A percentile compares a stretch with the other conserved stretches of the same genome.
These are phyloP conservation scores for Calonectria pteridis DNA, from an alignment of 2,329 filamentous ascomycete genomes.

Conservation along the genomic window DNA sequence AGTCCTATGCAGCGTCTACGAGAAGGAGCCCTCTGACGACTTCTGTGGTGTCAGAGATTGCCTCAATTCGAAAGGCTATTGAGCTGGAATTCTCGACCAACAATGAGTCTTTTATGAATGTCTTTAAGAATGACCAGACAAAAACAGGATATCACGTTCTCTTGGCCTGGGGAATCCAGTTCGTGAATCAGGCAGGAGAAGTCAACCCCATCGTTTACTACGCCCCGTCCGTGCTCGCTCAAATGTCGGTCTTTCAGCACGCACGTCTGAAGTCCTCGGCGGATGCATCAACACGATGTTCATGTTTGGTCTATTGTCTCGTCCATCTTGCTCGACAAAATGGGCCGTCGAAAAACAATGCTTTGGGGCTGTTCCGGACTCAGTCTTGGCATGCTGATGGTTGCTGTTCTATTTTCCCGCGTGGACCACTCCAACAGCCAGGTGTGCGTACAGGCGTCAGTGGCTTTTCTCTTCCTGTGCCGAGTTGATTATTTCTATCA, in stretches of 20 bases:
- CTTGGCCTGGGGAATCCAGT: neutral
- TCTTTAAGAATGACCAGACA: neutral
- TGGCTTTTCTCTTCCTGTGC: neutral
- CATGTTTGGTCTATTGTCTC: neutral
- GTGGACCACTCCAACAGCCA: neutral
- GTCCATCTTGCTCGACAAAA: neutral
- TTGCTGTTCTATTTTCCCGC: neutral
- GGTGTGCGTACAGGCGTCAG: neutral
- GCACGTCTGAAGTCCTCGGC: neutral
- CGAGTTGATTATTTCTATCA: too few relatives aligned
- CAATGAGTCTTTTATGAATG: neutral
- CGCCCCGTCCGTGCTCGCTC: neutral
- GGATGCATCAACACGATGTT: constrained; percentile 5
- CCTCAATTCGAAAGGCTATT: neutral
- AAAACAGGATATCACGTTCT: neutral
- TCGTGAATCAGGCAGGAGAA: neutral
- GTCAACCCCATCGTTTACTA: neutral
- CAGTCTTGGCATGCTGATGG: neutral
- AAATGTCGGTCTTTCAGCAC: neutral
- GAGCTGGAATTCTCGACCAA: neutral
- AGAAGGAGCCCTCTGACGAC: neutral
- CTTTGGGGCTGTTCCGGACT: neutral
- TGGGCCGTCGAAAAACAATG: neutral
- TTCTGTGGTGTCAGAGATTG: neutral
- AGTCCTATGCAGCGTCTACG: neutral